Percentiles rank a stretch among this genome's conserved stretches.
Conservation (phyloP, 2,329 filamentous ascomycete genomes). For the Seiridium cupressi region DNA sequence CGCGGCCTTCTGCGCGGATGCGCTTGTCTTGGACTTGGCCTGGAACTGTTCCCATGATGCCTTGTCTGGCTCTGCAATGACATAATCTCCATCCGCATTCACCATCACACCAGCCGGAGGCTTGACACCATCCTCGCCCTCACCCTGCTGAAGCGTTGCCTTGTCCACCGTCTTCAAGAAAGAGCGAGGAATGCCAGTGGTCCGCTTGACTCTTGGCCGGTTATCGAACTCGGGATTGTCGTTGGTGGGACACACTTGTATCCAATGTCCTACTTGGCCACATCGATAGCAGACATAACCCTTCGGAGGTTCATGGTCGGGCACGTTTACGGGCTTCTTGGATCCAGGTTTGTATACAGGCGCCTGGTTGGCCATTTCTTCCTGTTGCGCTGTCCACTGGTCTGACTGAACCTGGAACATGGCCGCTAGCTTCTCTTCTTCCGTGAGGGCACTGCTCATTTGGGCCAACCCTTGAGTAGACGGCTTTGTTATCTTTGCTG, state of each 20-base stretch:
- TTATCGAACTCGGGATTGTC: constrained; percentile 96
- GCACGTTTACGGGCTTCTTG: constrained; percentile 73
- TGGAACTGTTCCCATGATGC: constrained; percentile 97
- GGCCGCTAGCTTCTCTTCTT: constrained; percentile 90
- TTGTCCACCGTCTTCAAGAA: constrained; percentile 96
- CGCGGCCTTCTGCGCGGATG: constrained; percentile 76
- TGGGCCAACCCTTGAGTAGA: constrained; percentile 58
- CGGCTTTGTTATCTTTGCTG: constrained; percentile 58
- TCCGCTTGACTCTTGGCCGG: constrained; percentile 88
- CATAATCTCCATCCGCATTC: constrained; percentile 95
- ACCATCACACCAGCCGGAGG: constrained; percentile 91
- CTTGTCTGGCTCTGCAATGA: constrained; percentile 93
- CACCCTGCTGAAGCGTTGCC: constrained; percentile 71
- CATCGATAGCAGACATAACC: constrained; percentile 97
- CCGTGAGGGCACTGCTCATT: constrained; percentile 79
- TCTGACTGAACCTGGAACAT: constrained; percentile 89
- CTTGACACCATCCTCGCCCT: constrained; percentile 68
- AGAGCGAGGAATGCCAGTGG: constrained; percentile 92
- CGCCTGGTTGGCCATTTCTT: constrained; percentile 81
- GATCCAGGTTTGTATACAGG: constrained; percentile 58
- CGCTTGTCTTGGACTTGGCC: constrained; percentile 85
- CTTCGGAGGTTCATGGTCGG: constrained; percentile 87
- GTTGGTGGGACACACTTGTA: constrained; percentile 97
- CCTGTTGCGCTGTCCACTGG: constrained; percentile 90
- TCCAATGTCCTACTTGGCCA: constrained; percentile 98